phyloP scores from a whole-genome alignment of 805 yeast genomes.

The Babjeviella inositovora region DNA sequence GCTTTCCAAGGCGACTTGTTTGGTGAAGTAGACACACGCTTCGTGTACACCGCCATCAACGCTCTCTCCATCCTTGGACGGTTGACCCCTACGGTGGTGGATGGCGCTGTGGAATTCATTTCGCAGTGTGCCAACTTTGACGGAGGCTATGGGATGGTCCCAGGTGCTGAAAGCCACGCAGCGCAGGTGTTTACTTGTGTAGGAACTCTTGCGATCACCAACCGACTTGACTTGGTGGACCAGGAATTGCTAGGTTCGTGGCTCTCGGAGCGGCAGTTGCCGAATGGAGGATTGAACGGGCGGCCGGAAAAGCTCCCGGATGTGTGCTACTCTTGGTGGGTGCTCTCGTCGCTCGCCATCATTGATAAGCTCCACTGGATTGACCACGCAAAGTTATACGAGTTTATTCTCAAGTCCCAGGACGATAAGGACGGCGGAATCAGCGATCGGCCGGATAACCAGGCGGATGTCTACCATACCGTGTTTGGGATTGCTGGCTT shows the following conservation, averaged over 20 bases:
- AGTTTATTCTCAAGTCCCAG: conserved; percentile 65
- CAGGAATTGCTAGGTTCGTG: conserved; percentile 55
- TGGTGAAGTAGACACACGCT: conserved; percentile 89
- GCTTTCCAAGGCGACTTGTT: conserved; percentile 80
- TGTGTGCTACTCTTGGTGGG: conserved; percentile 99
- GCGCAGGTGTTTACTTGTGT: conserved; percentile 84
- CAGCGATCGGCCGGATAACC: conserved; percentile 82
- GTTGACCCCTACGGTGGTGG: conserved; percentile 35
- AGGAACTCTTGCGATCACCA: conserved; percentile 61
- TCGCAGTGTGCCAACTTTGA: conserved; percentile 73
- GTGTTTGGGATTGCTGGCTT: conserved; percentile 82
- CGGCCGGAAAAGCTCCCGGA: conserved; percentile 93
- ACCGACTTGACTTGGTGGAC: conserved; percentile 31
- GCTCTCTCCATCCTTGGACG: conserved; percentile 54
- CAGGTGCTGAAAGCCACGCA: conserved; percentile 92
- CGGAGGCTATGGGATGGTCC: conserved; percentile 88
- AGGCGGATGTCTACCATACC: conserved; percentile 88
- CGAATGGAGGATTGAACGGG: conserved; percentile 87
- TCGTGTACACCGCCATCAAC: conserved; percentile 71
- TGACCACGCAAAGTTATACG: conserved; percentile 39
- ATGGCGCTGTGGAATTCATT: conserved; percentile 52
- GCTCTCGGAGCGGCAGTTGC: conserved; percentile 78
- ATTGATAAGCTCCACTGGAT: conserved; percentile 63
- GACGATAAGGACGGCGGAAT: conserved; percentile 76
- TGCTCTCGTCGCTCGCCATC: conserved; percentile 57